phyloP scores from a whole-genome alignment of 192 early-diverging fungal species.

The Gamsiella multidivaricata region DNA sequence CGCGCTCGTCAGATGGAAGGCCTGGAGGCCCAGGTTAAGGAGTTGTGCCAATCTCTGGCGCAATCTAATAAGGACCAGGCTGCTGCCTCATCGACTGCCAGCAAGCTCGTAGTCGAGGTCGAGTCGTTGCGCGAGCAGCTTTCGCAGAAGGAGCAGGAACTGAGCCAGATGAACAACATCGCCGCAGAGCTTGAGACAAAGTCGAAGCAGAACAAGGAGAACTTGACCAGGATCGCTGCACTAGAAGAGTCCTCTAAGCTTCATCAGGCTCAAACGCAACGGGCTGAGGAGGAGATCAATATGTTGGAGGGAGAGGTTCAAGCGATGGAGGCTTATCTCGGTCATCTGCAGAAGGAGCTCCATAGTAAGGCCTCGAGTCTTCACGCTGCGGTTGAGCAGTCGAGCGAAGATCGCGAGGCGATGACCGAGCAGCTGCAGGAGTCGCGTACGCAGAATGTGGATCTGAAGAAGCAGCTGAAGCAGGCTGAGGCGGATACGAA shows the following conservation, averaged over 20 bases:
- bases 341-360: conserved; percentile 7
- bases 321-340: neutral
- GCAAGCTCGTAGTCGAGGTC: conserved; percentile 18
- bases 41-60: conserved; percentile 2
- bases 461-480: conserved; percentile 15
- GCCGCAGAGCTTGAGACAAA: conserved; percentile 9
- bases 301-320: conserved; percentile 10
- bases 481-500: conserved; percentile 20
- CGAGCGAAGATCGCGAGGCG: conserved; percentile 7
- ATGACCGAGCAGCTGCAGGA: conserved; percentile 5
- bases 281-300: conserved; percentile 14
- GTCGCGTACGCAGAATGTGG: neutral
- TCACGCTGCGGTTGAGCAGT: conserved; percentile 3
- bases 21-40: conserved; percentile 17
- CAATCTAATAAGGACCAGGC: conserved; percentile 5
- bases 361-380: conserved; percentile 11
- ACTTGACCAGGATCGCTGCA: conserved; percentile 10
- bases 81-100: conserved; percentile 29
- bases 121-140: conserved; percentile 24
- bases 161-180: neutral
- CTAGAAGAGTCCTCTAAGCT: conserved; percentile 12
- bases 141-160: conserved; percentile 1
- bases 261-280: neutral
- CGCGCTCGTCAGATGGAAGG: neutral
- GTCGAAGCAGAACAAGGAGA: conserved; percentile 1